A percentile compares a stretch with the other conserved stretches of the same genome.
Conservation (phyloP, 2,329 filamentous ascomycete genomes). For the Sporothrix protearum region DNA sequence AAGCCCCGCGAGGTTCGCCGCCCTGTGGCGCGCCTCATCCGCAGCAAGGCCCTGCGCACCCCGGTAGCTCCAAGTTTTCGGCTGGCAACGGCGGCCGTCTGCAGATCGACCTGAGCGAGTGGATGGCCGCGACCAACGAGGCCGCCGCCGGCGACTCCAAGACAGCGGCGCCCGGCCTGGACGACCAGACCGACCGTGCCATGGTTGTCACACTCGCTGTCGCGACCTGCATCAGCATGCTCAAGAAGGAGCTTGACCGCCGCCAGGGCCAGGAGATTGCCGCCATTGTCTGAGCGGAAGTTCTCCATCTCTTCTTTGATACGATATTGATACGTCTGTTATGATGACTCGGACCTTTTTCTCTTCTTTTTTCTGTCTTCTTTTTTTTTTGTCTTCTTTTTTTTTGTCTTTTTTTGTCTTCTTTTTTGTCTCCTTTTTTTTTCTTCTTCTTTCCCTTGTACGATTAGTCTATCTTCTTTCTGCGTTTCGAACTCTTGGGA, state of each 20-base stretch:
- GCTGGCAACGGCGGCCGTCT: conserved; percentile 52
- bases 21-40: conserved; percentile 44
- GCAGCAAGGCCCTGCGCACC: conserved; percentile 41
- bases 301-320: background rate
- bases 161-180: conserved; percentile 15
- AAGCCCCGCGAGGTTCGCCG: conserved; percentile 35
- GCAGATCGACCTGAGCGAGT: conserved; percentile 38
- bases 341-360: background rate
- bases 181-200: conserved; percentile 35
- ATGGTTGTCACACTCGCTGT: conserved; percentile 51
- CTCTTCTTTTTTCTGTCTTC: background rate
- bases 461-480: background rate
- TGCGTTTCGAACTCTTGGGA: background rate
- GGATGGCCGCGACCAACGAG: conserved; percentile 32
- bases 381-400: background rate
- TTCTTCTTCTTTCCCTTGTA: background rate
- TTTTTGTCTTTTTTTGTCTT: background rate
- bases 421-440: background rate
- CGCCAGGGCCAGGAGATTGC: conserved; percentile 50
- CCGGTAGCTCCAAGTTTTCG: conserved; percentile 38
- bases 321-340: background rate
- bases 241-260: conserved; percentile 64
- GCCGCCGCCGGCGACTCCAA: conserved; percentile 22
- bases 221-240: conserved; percentile 56
- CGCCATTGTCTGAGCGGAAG: conserved; percentile 27